phyloP scores from a whole-genome alignment of 108 stramenopile species.

The Nitzschia putrida region DNA sequence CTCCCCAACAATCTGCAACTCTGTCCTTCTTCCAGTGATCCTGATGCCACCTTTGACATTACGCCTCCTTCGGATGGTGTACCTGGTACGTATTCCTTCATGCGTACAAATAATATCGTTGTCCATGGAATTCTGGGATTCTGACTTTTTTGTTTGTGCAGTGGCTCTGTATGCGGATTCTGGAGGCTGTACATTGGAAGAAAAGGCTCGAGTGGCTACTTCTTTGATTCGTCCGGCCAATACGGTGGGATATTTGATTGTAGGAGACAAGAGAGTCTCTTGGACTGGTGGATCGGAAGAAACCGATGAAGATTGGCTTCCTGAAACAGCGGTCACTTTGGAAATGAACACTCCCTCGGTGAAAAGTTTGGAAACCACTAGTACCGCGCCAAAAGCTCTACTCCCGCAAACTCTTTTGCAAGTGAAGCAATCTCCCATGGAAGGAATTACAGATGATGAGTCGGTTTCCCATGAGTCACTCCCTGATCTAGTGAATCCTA shows the following conservation, averaged over 20 bases:
- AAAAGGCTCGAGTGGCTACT: constrained; percentile 48
- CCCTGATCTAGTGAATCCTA: no score
- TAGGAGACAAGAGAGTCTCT: constrained; percentile 7
- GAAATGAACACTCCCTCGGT: no score
- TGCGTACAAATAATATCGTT: neutral
- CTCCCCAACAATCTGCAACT: constrained; percentile 28
- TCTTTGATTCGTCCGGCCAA: constrained; percentile 34
- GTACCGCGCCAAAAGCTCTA: no score
- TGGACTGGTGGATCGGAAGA: neutral
- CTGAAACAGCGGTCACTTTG: no score
- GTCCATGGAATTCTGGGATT: neutral
- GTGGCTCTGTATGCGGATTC: constrained; percentile 43
- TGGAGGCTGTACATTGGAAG: constrained; percentile 50
- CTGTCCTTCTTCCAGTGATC: constrained; percentile 22
- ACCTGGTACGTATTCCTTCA: constrained; percentile 36
- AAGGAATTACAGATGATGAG: no score
- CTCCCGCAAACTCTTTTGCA: no score
- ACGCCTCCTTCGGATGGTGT: constrained; percentile 40
- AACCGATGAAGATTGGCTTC: no score
- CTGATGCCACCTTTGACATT: constrained; percentile 21
- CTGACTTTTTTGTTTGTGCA: neutral
- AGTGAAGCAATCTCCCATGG: no score
- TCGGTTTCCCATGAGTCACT: no score
- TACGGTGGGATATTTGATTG: constrained; percentile 45
- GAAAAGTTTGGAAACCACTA: no score